Conservation (phyloP, 176 grass and related monocot genomes). For the Avena eriantha region DNA sequence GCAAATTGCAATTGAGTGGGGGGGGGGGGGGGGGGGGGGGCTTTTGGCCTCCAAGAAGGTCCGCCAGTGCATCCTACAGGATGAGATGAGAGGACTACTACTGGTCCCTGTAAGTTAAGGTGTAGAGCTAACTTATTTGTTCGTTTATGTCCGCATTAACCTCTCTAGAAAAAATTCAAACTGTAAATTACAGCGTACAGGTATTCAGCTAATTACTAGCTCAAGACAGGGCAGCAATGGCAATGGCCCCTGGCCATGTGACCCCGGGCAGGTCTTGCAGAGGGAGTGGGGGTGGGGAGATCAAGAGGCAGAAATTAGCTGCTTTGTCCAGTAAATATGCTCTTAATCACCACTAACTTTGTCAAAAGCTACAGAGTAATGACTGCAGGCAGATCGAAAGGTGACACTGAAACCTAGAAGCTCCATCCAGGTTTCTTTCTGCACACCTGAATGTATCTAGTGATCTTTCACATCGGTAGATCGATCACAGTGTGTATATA, state of each 20-base stretch:
- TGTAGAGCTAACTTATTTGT: slow-evolving; percentile 37
- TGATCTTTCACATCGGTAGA: background rate
- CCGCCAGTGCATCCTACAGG: too few relatives aligned
- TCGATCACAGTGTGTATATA: background rate
- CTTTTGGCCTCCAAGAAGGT: too few relatives aligned
- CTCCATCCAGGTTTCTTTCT: background rate
- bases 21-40: too few relatives aligned
- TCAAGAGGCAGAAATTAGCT: background rate
- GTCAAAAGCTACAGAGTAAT: background rate
- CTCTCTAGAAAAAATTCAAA: background rate
- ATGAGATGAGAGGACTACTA: background rate
- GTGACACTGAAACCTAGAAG: slow-evolving; percentile 31
- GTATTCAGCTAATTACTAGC: background rate
- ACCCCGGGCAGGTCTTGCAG: background rate
- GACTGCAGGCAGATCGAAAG: background rate
- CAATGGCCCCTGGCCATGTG: slow-evolving; percentile 22
- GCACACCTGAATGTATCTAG: slow-evolving; percentile 25
- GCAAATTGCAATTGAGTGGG: too few relatives aligned
- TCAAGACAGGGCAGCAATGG: slow-evolving; percentile 2
- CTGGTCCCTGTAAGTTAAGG: slow-evolving; percentile 8
- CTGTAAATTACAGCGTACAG: background rate
- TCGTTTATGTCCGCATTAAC: slow-evolving; percentile 30
- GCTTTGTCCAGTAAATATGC: background rate
- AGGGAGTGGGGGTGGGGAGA: background rate
- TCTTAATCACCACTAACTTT: background rate